phyloP scores from a whole-genome alignment of 495 filamentous ascomycete species.

The Hypoxylon rickii region DNA sequence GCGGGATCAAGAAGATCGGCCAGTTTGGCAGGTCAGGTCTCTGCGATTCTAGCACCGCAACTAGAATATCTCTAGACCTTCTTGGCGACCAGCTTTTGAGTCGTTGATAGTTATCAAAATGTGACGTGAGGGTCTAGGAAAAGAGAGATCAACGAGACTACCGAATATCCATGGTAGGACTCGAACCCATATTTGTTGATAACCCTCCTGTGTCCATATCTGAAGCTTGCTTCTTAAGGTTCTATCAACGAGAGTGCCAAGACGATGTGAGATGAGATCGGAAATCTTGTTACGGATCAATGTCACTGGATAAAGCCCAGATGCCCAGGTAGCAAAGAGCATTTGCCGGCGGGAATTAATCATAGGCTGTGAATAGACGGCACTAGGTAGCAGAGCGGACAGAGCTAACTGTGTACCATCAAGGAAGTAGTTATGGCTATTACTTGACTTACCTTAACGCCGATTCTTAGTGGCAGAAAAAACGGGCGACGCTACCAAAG shows the following conservation, averaged over 20 bases:
- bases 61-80: too few species aligned
- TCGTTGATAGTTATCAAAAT: conserved; percentile 10
- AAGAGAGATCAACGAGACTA: too few species aligned
- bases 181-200: too few species aligned
- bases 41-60: background rate
- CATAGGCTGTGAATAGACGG: conserved; percentile 12
- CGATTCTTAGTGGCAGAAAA: background rate
- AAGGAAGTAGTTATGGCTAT: too few species aligned
- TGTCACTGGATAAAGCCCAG: conserved; percentile 30
- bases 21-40: background rate
- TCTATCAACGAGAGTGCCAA: conserved; percentile 22
- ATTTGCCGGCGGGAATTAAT: conserved; percentile 31
- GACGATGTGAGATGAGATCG: conserved; percentile 23
- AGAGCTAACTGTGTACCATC: conserved; percentile 14
- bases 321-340: conserved; percentile 15
- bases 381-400: conserved; percentile 5
- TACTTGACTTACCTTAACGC: conserved; percentile 12
- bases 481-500: conserved; percentile 6
- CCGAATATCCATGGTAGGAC: too few species aligned
- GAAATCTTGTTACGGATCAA: conserved; percentile 10
- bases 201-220: too few species aligned
- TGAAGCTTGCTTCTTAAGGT: too few species aligned
- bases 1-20: conserved; percentile 5
- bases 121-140: conserved; percentile 13
- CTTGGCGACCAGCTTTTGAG: conserved; percentile 1